These are phyloP conservation scores for Penstemon eatonii DNA, from an alignment of 257 asterid genomes.

Conservation along the genomic window DNA sequence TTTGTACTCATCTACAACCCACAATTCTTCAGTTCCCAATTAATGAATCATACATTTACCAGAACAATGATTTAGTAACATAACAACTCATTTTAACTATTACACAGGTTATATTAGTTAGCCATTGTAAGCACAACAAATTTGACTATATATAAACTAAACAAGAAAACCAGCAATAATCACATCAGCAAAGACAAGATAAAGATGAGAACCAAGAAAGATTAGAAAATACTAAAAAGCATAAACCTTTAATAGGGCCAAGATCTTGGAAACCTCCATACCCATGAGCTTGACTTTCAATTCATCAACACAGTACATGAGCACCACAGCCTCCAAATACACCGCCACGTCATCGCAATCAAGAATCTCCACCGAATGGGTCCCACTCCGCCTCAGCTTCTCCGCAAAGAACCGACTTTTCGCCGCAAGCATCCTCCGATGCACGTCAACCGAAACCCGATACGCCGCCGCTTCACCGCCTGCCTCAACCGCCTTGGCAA, in stretches of 20 bases:
- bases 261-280: constrained; percentile 62
- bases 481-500: constrained; percentile 34
- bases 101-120: constrained; percentile 9
- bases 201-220: not conserved
- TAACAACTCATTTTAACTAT: not conserved
- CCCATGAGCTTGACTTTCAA: constrained; percentile 61
- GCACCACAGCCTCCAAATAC: constrained; percentile 74
- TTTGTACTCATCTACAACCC: not conserved
- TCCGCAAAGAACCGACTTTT: constrained; percentile 81
- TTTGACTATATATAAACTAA: not conserved
- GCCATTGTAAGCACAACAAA: constrained; percentile 3
- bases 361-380: constrained; percentile 83
- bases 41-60: constrained; percentile 7
- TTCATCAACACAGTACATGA: constrained; percentile 71
- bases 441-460: constrained; percentile 71
- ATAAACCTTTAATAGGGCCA: constrained; percentile 74
- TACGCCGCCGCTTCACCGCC: constrained; percentile 41
- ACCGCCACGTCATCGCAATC: constrained; percentile 89
- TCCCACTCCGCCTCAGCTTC: constrained; percentile 63
- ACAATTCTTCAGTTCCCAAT: not conserved
- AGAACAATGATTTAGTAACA: constrained; percentile 11
- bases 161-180: not conserved
- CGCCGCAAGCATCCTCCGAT: constrained; percentile 58
- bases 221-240: not conserved
- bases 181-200: not conserved